Percentiles rank a stretch among this genome's conserved stretches.
Evolutionary conservation across 768 basidiomycete species (phyloP).

Genomic region (Termitomyces sp.): DNA sequence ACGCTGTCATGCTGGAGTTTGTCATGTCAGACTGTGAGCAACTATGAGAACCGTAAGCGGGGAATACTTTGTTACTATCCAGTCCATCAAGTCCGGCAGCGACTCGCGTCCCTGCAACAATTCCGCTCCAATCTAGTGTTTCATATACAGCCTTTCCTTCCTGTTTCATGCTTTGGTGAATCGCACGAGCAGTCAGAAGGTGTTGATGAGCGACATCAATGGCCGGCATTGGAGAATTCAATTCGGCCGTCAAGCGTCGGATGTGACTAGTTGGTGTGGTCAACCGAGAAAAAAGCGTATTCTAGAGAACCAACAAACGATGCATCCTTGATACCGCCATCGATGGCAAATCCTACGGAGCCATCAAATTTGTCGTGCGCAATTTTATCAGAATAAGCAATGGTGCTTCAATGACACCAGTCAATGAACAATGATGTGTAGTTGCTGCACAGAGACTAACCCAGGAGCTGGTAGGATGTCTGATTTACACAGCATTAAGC

Average conservation of each 20-base stretch:
- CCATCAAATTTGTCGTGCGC: slow-evolving; percentile 72
- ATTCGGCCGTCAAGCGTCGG: slow-evolving; percentile 59
- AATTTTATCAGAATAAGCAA: slow-evolving; percentile 65
- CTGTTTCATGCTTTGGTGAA: slow-evolving; percentile 46
- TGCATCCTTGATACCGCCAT: slow-evolving; percentile 88
- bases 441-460: slow-evolving; percentile 24
- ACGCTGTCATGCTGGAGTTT: slow-evolving; percentile 14
- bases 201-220: slow-evolving; percentile 74
- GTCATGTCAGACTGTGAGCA: background rate
- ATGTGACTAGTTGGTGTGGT: slow-evolving; percentile 45
- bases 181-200: slow-evolving; percentile 71
- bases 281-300: background rate
- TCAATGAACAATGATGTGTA: background rate
- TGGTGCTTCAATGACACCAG: slow-evolving; percentile 28
- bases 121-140: slow-evolving; percentile 75
- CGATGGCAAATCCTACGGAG: slow-evolving; percentile 68
- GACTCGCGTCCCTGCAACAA: slow-evolving; percentile 74
- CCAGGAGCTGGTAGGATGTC: slow-evolving; percentile 67
- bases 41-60: background rate
- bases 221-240: slow-evolving; percentile 66
- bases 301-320: slow-evolving; percentile 31
- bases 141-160: slow-evolving; percentile 46
- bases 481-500: slow-evolving; percentile 14
- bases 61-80: slow-evolving; percentile 29
- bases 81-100: slow-evolving; percentile 61